phyloP scores from a whole-genome alignment of 306 rosid species.

The Cucumis melo region DNA sequence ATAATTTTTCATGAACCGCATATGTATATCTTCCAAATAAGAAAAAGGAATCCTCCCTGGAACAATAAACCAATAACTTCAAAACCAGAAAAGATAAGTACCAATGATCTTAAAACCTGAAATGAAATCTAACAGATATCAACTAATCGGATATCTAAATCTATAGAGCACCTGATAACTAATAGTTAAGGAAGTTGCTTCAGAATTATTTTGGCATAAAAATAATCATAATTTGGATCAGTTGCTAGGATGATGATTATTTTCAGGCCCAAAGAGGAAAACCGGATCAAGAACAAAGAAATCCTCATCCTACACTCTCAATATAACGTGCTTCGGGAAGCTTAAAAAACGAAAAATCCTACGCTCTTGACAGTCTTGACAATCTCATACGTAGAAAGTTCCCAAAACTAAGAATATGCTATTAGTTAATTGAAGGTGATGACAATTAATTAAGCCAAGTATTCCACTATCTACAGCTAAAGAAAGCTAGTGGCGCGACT shows the following conservation, averaged over 20 bases:
- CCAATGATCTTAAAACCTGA: background rate
- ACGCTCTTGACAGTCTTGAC: background rate
- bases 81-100: background rate
- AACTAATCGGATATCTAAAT: background rate
- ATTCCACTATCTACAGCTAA: background rate
- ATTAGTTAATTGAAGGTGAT: background rate
- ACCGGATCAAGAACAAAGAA: background rate
- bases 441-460: background rate
- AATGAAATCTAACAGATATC: background rate
- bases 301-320: background rate
- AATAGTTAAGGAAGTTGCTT: background rate
- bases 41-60: constrained; percentile 93
- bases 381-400: background rate
- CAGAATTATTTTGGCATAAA: background rate
- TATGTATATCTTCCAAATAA: constrained; percentile 89
- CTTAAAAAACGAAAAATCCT: background rate
- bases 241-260: background rate
- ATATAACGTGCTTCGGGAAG: background rate
- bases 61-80: constrained; percentile 9
- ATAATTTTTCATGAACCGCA: constrained; percentile 98
- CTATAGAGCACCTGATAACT: background rate
- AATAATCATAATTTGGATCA: background rate
- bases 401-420: background rate
- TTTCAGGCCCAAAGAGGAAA: background rate
- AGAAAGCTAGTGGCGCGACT: background rate